Base-by-base conservation (phyloP, 2,329 filamentous ascomycete genomes). In the Calonectria henricotiae region DNA sequence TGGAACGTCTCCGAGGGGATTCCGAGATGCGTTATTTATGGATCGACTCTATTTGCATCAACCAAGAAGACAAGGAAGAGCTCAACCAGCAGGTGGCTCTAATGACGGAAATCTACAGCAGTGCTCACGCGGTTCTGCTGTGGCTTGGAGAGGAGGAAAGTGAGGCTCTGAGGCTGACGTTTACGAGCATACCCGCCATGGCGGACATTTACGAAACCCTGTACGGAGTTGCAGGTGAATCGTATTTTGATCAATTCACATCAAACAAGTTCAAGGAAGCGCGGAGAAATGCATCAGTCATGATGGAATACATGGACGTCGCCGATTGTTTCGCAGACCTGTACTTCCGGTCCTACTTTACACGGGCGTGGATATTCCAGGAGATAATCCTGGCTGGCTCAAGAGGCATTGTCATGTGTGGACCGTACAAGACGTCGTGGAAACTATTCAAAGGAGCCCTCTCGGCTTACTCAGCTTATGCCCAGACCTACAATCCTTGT, bases 11-110 rank as follows among this genome's bases (percentile, higher is more conserved):
- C 20, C 51, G 51, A 6, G 4, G 37, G 4, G 51, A 58, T 25
- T 39, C 20, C 5, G 32, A 25, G n/a, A 39, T 11, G 20, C 32
- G 32, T 11, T 27, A 58, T 27, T 12, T 58, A 25, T 58, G 51
- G 51, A 58, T 58, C 6, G 51, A 58, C 51, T 39, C 51, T 13
- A 39, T 58, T 17, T 58, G 51, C 12, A 58, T 58, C 20, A 37
- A 58, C 15, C 51, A 58, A 39, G 12, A 39, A 39, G 37, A 39
- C 15, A 39, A 17, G 12, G 51, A 58, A 0, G 51, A 58, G 35
- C 35, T 58, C 5, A 39, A 39, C 15, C 32, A 58, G n/a, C 51
- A 58, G 9, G 51, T 39, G 13, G 32, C 35, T 1, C 32, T 58
- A 9, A 58, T 58, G 51, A 58, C 35, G 3, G 35, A 39, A 4